Conservation (phyloP, 2,329 filamentous ascomycete genomes). For the Calonectria henricotiae region DNA sequence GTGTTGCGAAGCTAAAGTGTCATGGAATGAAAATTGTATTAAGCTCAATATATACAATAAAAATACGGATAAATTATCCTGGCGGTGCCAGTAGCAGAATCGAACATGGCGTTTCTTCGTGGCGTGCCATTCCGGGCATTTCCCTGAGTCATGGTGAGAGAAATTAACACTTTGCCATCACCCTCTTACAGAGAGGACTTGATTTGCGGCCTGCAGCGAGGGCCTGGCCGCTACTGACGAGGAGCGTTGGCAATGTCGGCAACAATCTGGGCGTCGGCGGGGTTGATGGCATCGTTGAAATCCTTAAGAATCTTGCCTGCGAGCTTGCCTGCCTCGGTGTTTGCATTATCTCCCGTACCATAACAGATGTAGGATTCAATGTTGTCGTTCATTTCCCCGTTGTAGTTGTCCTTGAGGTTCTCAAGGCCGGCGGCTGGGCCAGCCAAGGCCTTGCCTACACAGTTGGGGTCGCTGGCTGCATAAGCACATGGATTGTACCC, state of each 20-base stretch:
- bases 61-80: neutral
- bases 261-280: neutral
- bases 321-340: neutral
- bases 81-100: neutral
- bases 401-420: neutral
- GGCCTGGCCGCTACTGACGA: neutral
- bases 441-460: neutral
- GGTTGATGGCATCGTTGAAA: neutral
- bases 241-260: neutral
- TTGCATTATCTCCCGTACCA: neutral
- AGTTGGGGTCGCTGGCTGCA: neutral
- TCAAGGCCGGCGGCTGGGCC: neutral
- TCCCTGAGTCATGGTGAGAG: neutral
- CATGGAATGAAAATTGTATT: conserved; percentile 3
- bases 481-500: neutral
- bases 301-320: conserved; percentile 5
- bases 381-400: neutral
- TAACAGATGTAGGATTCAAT: conserved; percentile 17
- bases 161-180: neutral
- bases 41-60: conserved; percentile 12
- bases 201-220: neutral
- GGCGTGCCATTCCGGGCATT: neutral
- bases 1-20: neutral
- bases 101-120: conserved; percentile 18
- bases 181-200: neutral